A percentile compares a stretch with the other conserved stretches of the same genome.
Evolutionary conservation across 2,329 filamentous ascomycete genomes (phyloP).

Genomic region (Aureobasidium mangrovei): DNA sequence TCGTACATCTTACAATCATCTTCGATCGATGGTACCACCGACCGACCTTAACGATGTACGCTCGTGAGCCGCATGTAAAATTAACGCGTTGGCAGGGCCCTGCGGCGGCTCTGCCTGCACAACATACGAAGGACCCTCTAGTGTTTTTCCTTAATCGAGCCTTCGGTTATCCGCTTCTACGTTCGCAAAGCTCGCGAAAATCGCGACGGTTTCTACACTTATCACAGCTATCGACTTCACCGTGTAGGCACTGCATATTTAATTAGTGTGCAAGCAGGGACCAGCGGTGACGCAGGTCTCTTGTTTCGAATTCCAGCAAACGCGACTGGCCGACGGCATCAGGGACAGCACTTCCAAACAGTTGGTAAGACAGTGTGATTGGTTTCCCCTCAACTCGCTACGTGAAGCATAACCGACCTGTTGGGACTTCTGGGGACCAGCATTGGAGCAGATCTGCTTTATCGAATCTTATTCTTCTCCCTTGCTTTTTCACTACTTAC

Average conservation of each 20-base stretch:
- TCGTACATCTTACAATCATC: too few relatives aligned
- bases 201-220: too few relatives aligned
- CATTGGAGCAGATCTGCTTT: not conserved
- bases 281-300: too few relatives aligned
- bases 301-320: too few relatives aligned
- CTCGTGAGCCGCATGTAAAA: too few relatives aligned
- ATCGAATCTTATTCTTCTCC: not conserved
- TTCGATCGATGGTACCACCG: too few relatives aligned
- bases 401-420: not conserved
- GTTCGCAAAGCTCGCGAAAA: not conserved
- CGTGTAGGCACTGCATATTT: too few relatives aligned
- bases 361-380: not conserved
- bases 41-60: too few relatives aligned
- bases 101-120: not conserved
- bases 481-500: conserved; percentile 4
- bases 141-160: not conserved
- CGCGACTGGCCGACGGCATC: not conserved
- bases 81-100: not conserved
- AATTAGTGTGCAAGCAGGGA: too few relatives aligned
- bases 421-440: not conserved
- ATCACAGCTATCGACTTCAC: too few relatives aligned
- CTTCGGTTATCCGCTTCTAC: conserved; percentile 1
- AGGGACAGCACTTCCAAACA: not conserved
- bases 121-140: not conserved
- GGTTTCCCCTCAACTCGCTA: not conserved